Evolutionary conservation across 495 filamentous ascomycete genomes (phyloP), one percentile per base, ranked within the genome.

Genomic region (Xeromyces bisporus): DNA sequence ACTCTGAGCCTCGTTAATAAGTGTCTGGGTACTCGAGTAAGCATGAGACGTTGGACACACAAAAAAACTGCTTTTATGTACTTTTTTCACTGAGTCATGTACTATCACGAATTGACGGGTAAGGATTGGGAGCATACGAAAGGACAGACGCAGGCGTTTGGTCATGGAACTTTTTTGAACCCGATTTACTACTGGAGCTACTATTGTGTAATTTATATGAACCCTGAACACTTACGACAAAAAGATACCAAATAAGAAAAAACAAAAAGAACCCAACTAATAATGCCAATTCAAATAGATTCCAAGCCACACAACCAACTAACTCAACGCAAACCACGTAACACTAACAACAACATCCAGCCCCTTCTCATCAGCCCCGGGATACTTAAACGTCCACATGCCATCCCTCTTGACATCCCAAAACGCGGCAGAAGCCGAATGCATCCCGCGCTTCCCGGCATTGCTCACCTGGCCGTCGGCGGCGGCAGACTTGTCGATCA

Each of bases 371-470:
- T 84, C 80, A 13, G 72, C 77, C 32, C 71, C 81, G 42, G 86
- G 79, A 50, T 80, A 93, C 62, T 97, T 96, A 63, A 75, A 91
- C 48, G 75, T 93, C 83, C 83, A 97, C 79, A 91, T 93, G 31
- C 89, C 89, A 46, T 97, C 89, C 35, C 74, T 82, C 64, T 91
- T 86, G 45, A 89, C 83, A 50, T 96, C 87, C 89, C 89, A 97
- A 64, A 79, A 97, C 2, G 85, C 91, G 24, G 82, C 89, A 1
- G 78, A 81, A 10, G 89, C 89, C 38, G 74, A 81, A 64, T 97
- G 89, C 89, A 97, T 93, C 25, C 89, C 89, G 31, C 87, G 71
- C 36, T 85, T 73, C 26, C 85, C 86, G 15, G 70, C 72, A 49
- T 77, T 62, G 47, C 40, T 47, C 37, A 46, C 48, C 8, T 44